Conservation (phyloP, 2,329 filamentous ascomycete genomes). For the Clonostachys rhizophaga region DNA sequence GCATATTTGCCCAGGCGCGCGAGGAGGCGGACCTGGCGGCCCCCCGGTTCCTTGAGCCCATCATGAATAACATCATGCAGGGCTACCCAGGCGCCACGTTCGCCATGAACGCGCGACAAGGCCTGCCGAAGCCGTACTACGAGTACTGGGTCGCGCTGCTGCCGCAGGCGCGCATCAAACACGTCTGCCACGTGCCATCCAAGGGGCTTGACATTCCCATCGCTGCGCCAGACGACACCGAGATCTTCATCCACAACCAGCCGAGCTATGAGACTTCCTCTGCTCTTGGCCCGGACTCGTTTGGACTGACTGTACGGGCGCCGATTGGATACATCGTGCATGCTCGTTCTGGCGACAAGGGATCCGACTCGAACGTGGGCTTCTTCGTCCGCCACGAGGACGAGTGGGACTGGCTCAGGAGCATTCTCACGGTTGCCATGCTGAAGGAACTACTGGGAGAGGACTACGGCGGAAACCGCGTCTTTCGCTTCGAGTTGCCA, state of each 20-base stretch:
- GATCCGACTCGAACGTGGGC: conserved; percentile 30
- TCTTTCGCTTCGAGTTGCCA: conserved; percentile 35
- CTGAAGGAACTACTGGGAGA: conserved; percentile 25
- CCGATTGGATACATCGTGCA: background rate
- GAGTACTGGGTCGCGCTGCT: conserved; percentile 18
- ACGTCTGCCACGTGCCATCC: conserved; percentile 11
- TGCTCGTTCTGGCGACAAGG: conserved; percentile 11
- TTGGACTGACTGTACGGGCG: background rate
- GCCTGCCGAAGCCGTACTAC: conserved; percentile 13
- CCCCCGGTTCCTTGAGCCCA: conserved; percentile 27
- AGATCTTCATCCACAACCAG: conserved; percentile 12
- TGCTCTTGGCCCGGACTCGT: conserved; percentile 1
- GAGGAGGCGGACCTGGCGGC: conserved; percentile 29
- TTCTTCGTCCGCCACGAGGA: conserved; percentile 33
- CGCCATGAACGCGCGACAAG: conserved; percentile 27
- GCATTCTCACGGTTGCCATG: conserved; percentile 26
- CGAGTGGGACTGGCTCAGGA: conserved; percentile 37
- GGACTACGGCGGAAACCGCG: conserved; percentile 18
- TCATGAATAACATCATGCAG: conserved; percentile 11
- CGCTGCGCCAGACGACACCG: conserved; percentile 9
- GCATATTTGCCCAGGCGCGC: conserved; percentile 36
- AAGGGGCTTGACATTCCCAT: conserved; percentile 7
- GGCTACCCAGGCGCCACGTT: conserved; percentile 28
- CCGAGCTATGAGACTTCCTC: conserved; percentile 14
- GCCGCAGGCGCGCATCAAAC: conserved; percentile 12